Conservation (phyloP, 139 green algal species). For the Chlamydomonas sp. region DNA sequence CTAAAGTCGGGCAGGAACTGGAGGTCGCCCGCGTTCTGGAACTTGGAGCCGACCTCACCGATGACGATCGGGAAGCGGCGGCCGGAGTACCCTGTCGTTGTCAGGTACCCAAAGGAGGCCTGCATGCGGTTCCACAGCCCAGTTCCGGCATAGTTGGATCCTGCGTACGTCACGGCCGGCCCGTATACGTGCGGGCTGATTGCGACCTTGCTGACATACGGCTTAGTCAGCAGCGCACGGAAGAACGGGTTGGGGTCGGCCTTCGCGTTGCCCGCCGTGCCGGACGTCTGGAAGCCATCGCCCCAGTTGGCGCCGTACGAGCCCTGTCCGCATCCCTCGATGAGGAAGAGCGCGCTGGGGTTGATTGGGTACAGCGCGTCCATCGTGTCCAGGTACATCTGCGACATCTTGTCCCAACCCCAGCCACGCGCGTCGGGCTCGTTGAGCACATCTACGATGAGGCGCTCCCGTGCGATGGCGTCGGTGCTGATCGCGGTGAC, state of each 20-base stretch:
- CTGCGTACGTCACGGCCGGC: constrained; percentile 13
- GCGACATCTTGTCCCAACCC: constrained; percentile 6
- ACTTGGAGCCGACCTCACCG: constrained; percentile 29
- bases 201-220: constrained; percentile 27
- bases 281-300: constrained; percentile 7
- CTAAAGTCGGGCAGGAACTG: constrained; percentile 30
- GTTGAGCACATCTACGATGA: constrained; percentile 11
- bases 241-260: constrained; percentile 45
- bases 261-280: background rate
- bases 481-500: too few relatives aligned
- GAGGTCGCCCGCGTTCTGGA: constrained; percentile 20
- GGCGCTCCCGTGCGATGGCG: background rate
- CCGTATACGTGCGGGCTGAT: constrained; percentile 38
- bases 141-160: constrained; percentile 9
- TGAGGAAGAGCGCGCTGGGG: constrained; percentile 1
- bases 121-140: constrained; percentile 16
- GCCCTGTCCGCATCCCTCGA: constrained; percentile 10
- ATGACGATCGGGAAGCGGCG: constrained; percentile 14
- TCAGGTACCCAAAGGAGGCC: constrained; percentile 31
- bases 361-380: constrained; percentile 8
- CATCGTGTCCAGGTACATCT: constrained; percentile 10
- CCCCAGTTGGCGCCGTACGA: constrained; percentile 5
- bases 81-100: constrained; percentile 4
- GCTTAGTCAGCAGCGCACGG: constrained; percentile 25
- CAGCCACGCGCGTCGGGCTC: constrained; percentile 7